Percentiles rank a stretch among this genome's conserved stretches.
phyloP scores from a whole-genome alignment of 2,329 filamentous ascomycete species.

The Emmonsiellopsis sp. region DNA sequence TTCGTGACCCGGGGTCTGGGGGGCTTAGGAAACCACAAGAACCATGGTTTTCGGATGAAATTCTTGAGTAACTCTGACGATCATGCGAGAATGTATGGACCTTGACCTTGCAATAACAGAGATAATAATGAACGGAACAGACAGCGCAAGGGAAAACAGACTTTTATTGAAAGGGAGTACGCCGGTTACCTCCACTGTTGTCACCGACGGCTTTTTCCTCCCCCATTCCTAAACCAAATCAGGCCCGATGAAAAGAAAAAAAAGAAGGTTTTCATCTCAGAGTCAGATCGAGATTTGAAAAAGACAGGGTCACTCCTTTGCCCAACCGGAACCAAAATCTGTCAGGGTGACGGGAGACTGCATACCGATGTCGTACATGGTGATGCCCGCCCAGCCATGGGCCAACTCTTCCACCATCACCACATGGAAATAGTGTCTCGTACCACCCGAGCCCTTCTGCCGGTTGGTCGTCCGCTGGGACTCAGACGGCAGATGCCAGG shows the following conservation, averaged over 20 bases:
- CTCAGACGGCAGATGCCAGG: background rate
- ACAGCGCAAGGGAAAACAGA: too few relatives aligned
- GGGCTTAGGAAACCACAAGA: background rate
- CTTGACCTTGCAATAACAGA: background rate
- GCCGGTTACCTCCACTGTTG: too few relatives aligned
- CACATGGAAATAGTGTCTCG: conserved; percentile 1
- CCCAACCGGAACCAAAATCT: background rate
- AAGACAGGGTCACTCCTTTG: background rate
- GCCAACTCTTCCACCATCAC: background rate
- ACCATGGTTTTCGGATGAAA: background rate
- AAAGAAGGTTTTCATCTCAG: too few relatives aligned
- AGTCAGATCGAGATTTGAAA: background rate
- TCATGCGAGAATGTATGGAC: background rate
- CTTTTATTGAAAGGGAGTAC: too few relatives aligned
- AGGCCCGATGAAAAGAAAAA: too few relatives aligned
- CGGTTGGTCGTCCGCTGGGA: background rate
- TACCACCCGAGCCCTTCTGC: background rate
- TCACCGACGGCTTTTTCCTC: too few relatives aligned
- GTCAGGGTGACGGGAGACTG: background rate
- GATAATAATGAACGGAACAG: background rate
- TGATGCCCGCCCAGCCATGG: background rate
- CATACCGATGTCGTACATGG: background rate
- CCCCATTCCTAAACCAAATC: too few relatives aligned
- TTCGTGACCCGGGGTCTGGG: background rate
- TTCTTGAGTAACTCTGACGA: background rate